phyloP scores from a whole-genome alignment of 805 yeast genomes.

The Wickerhamomyces sydowiorum region DNA sequence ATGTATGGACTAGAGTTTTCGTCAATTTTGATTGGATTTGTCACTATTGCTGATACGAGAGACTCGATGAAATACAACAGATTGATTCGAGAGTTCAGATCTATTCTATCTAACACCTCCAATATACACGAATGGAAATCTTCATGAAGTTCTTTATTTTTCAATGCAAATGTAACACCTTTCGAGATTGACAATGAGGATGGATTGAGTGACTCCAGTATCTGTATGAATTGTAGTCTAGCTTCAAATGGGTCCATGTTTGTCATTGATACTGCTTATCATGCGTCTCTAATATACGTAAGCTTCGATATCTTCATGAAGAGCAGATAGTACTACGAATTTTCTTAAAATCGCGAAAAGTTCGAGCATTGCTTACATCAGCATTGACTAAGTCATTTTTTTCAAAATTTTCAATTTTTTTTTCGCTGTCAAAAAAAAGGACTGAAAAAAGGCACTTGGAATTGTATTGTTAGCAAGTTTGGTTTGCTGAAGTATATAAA shows the following conservation, averaged over 20 bases:
- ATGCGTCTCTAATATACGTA: neutral
- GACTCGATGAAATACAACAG: slow-evolving; percentile 66
- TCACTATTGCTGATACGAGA: slow-evolving; percentile 35
- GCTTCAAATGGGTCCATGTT: slow-evolving; percentile 88
- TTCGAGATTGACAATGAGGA: slow-evolving; percentile 41
- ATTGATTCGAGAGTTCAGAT: slow-evolving; percentile 59
- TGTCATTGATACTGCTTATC: neutral
- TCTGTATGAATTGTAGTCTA: slow-evolving; percentile 65
- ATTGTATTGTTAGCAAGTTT: neutral
- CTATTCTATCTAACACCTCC: slow-evolving; percentile 48
- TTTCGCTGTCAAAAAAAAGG: slow-evolving; percentile 1
- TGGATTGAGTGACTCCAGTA: slow-evolving; percentile 61
- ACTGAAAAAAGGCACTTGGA: slow-evolving; percentile 6
- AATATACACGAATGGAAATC: slow-evolving; percentile 64
- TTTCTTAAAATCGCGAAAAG: neutral
- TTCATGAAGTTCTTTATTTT: slow-evolving; percentile 54
- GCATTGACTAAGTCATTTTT: neutral
- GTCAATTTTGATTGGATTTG: neutral
- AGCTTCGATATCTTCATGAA: too few relatives aligned
- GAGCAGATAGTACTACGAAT: too few relatives aligned
- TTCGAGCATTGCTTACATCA: neutral
- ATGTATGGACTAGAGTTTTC: slow-evolving; percentile 16
- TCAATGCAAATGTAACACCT: slow-evolving; percentile 36
- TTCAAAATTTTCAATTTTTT: neutral
- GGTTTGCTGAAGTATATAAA: neutral